Percentiles rank a stretch among this genome's conserved stretches.
Conservation (phyloP, 352 stramenopile species). For the Phytophthora cajani region DNA sequence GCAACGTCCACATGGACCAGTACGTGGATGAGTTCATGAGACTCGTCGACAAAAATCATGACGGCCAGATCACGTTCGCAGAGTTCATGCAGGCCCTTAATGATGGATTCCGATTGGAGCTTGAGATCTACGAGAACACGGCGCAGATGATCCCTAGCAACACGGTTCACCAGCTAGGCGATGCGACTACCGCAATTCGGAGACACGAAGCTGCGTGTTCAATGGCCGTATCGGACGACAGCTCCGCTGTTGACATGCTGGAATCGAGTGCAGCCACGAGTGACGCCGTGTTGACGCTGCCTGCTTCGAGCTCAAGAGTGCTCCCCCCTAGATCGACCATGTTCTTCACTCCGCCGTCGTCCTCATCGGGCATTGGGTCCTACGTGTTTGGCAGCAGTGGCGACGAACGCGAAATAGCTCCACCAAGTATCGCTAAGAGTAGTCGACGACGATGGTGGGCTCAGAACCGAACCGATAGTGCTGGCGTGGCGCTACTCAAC, state of each 20-base stretch:
- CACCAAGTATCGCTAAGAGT: neutral
- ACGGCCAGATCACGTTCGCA: constrained; percentile 68
- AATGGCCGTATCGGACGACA: constrained; percentile 36
- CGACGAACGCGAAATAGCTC: neutral
- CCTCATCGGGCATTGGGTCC: constrained; percentile 25
- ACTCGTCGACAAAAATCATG: constrained; percentile 70
- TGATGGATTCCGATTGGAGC: constrained; percentile 71
- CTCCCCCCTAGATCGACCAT: constrained; percentile 13
- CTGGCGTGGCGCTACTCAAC: constrained; percentile 46
- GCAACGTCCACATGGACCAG: constrained; percentile 62
- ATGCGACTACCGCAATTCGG: constrained; percentile 1
- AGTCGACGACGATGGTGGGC: constrained; percentile 18
- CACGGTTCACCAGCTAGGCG: neutral
- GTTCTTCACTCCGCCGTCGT: constrained; percentile 31
- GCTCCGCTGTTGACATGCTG: constrained; percentile 25
- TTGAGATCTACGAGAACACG: constrained; percentile 70
- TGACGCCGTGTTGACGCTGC: constrained; percentile 17
- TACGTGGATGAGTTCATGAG: constrained; percentile 84
- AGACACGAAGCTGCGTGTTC: constrained; percentile 14
- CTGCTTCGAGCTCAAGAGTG: constrained; percentile 1
- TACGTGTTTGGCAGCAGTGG: constrained; percentile 21
- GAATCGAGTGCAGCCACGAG: constrained; percentile 23
- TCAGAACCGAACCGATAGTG: constrained; percentile 27
- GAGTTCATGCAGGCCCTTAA: constrained; percentile 86
- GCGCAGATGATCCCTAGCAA: constrained; percentile 28